Evolutionary conservation across 78 protist genomes (phyloP).

Genomic region (Bodo saltans): DNA sequence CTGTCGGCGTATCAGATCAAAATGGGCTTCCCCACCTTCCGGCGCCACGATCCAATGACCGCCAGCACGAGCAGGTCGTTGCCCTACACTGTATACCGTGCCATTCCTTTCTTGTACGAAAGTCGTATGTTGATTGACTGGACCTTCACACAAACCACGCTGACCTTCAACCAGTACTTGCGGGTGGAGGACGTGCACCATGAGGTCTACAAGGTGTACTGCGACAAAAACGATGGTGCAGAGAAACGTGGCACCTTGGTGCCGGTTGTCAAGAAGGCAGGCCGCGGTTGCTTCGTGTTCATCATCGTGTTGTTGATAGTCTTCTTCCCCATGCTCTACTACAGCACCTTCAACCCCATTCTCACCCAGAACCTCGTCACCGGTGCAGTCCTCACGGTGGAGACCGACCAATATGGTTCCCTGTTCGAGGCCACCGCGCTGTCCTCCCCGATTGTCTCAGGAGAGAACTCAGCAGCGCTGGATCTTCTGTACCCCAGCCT

Average conservation of each 20-base stretch:
- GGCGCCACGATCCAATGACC: conserved; percentile 16
- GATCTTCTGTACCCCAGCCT: too few species aligned
- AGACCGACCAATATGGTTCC: too few species aligned
- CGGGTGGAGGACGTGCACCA: conserved; percentile 35
- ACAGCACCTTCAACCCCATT: conserved; percentile 34
- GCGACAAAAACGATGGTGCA: too few species aligned
- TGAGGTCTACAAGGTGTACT: not conserved
- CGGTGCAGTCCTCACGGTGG: too few species aligned
- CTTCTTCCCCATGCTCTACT: conserved; percentile 46
- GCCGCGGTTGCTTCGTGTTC: conserved; percentile 5
- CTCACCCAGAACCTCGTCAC: conserved; percentile 8
- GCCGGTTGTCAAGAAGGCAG: not conserved
- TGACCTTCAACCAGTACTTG: conserved; percentile 23
- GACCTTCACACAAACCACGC: conserved; percentile 25
- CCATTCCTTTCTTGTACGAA: conserved; percentile 37
- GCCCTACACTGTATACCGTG: not conserved
- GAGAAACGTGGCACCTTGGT: not conserved
- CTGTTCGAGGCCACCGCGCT: too few species aligned
- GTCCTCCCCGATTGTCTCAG: too few species aligned
- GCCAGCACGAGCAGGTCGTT: not conserved
- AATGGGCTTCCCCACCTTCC: conserved; percentile 17
- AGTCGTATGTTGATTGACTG: conserved; percentile 30
- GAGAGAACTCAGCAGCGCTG: too few species aligned
- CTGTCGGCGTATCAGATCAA: conserved; percentile 7
- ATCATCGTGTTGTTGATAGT: conserved; percentile 5